These are phyloP conservation scores for Sporisorium iseilematis-ciliati DNA, from an alignment of 1,284 basidiomycete species.

Conservation along the genomic window DNA sequence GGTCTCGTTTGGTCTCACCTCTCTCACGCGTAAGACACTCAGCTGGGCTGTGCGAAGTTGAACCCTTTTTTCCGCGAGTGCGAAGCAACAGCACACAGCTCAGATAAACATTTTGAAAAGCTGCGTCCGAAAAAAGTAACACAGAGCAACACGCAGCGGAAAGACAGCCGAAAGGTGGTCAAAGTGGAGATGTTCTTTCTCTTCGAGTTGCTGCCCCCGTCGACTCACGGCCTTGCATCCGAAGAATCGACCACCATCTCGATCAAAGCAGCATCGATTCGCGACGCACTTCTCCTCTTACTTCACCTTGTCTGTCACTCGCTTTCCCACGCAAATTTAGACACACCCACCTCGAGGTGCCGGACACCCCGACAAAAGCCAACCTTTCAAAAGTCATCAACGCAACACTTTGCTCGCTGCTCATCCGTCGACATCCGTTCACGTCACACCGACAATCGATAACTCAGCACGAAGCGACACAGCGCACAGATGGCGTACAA, in stretches of 20 bases:
- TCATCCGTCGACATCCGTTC: background rate
- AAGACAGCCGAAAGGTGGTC: background rate
- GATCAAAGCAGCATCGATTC: background rate
- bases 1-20: slow-evolving; percentile 13
- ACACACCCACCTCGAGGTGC: slow-evolving; percentile 1
- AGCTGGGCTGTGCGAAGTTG: background rate
- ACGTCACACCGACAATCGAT: background rate
- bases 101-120: background rate
- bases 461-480: background rate
- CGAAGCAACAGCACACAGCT: slow-evolving; percentile 1
- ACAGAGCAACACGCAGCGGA: background rate
- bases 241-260: slow-evolving; percentile 2
- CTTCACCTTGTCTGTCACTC: background rate
- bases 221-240: background rate
- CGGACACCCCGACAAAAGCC: slow-evolving; percentile 9
- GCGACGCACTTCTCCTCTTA: background rate
- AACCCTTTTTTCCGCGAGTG: slow-evolving; percentile 9
- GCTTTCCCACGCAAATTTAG: background rate
- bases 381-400: background rate
- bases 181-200: slow-evolving; percentile 33
- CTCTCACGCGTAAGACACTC: background rate
- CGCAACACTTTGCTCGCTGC: background rate
- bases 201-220: background rate
- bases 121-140: slow-evolving; percentile 12
- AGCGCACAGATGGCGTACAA: slow-evolving; percentile 58